phyloP scores from a whole-genome alignment of 1,139 yeast genomes.

The Candida neerlandica region DNA sequence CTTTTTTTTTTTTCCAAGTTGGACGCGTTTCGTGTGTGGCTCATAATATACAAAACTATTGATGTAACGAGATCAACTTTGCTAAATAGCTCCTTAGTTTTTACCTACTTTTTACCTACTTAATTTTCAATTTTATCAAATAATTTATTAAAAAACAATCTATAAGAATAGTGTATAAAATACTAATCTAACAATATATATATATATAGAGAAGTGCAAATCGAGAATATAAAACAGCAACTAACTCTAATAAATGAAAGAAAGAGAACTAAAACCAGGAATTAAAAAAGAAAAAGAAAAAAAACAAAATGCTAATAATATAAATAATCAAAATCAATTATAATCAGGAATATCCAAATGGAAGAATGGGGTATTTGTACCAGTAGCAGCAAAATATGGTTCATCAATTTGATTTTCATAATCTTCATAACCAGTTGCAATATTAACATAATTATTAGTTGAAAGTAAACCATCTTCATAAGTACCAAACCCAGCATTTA shows the following conservation, averaged over 20 bases:
- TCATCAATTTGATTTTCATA: constrained; percentile 31
- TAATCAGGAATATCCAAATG: constrained; percentile 86
- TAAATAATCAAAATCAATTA: constrained; percentile 1
- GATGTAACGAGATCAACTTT: too few species aligned
- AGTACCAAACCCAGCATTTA: constrained; percentile 80
- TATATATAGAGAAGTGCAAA: neutral
- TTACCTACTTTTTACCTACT: too few species aligned
- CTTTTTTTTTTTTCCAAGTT: neutral
- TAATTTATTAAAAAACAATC: neutral
- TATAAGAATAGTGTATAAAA: neutral
- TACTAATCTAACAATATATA: neutral
- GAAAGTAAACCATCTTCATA: constrained; percentile 47
- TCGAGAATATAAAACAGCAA: neutral
- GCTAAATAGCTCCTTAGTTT: too few species aligned
- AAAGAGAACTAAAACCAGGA: too few species aligned
- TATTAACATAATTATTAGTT: constrained; percentile 43
- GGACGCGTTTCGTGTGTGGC: constrained; percentile 3
- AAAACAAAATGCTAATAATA: neutral
- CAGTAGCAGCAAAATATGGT: constrained; percentile 57
- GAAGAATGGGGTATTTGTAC: constrained; percentile 81
- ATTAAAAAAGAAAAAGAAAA: neutral
- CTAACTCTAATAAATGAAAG: neutral
- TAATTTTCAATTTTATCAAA: neutral
- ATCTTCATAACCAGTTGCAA: constrained; percentile 37
- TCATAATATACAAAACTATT: neutral